Base-by-base conservation (phyloP, 2,329 filamentous ascomycete genomes). In the Fusarium beomiforme region DNA sequence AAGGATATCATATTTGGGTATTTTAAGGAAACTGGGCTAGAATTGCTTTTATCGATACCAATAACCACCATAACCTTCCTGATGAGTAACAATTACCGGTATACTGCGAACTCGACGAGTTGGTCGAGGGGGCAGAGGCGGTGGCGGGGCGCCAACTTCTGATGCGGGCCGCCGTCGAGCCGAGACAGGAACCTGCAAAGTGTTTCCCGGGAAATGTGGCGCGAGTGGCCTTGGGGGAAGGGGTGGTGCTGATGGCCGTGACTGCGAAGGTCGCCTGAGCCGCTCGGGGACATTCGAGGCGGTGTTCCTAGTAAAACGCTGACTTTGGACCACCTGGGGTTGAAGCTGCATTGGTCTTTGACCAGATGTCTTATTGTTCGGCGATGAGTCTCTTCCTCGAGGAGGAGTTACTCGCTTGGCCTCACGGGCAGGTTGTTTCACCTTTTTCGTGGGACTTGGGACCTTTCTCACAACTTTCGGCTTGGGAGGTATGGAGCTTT, bases 41-140 rank as follows among this genome's bases (percentile, higher is more conserved):
- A 56, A 46, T 57, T 57, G 58, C 42, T 53, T 65, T 76, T 63
- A 76, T 72, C 55, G 69, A 54, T 70, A 70, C 53, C 69, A 69
- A 46, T 63, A 50, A 67, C 74, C 57, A 59, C 64, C 58, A 54
- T 67, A 62, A 50, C 58, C 69, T 54, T 78, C 77, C 61, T 79
- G 73, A 43, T 79, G 73, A 43, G 79, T 71, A 14, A 78, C 70
- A 34, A 80, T 76, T 26, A 78, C 67, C 7, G 78, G 76, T 63
- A 78, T 73, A 33, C 77, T 79, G 17, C 62, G 71, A 58, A 70
- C 64, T 24, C 75, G 72, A 63, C 67, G 74, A 54, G 63, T 44
- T 14, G 76, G 76, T 39, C 76, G 70, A 44, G 77, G 76, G 12
- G 77, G 76, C 26, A 78, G 56, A 37, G 75, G 74, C 54, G 70